These are phyloP conservation scores for Coemansia sp. DNA, from an alignment of 192 early-diverging fungal genomes.

Conservation along the genomic window DNA sequence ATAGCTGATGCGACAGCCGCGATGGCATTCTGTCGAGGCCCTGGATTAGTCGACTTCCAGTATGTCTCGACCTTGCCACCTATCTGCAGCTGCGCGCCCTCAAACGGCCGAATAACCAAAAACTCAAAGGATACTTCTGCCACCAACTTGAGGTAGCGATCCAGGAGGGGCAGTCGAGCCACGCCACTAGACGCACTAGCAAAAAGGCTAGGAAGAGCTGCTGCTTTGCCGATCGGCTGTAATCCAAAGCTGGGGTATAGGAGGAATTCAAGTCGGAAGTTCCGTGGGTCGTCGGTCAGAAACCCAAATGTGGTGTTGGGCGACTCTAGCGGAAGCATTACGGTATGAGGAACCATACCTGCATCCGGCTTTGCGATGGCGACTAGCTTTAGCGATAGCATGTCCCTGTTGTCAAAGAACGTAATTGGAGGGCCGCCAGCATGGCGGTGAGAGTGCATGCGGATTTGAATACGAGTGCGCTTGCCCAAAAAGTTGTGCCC, in stretches of 20 bases:
- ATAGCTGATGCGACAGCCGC: not conserved
- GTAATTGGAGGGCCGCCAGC: constrained; percentile 27
- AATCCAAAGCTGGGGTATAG: constrained; percentile 98
- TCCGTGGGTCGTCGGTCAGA: constrained; percentile 71
- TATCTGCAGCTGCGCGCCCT: constrained; percentile 84
- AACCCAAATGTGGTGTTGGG: constrained; percentile 72
- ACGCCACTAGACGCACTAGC: constrained; percentile 27
- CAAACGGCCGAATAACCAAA: constrained; percentile 83
- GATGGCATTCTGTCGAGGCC: constrained; percentile 20
- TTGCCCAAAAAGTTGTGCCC: constrained; percentile 97
- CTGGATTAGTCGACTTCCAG: constrained; percentile 95
- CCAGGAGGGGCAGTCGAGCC: constrained; percentile 74
- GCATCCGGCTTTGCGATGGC: constrained; percentile 86
- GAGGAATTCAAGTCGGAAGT: constrained; percentile 89
- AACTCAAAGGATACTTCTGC: constrained; percentile 87
- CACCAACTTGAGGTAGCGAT: constrained; percentile 87
- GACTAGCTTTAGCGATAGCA: constrained; percentile 77
- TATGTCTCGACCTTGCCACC: constrained; percentile 98
- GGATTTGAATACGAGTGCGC: constrained; percentile 82
- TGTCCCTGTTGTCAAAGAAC: constrained; percentile 43
- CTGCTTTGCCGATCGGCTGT: constrained; percentile 85
- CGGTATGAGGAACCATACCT: constrained; percentile 85
- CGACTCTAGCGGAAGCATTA: constrained; percentile 86
- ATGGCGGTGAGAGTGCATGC: constrained; percentile 56
- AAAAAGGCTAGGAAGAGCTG: constrained; percentile 75